A percentile compares a stretch with the other conserved stretches of the same genome.
Evolutionary conservation across 495 filamentous ascomycete genomes (phyloP).

Genomic region (Chaetomium fimeti): DNA sequence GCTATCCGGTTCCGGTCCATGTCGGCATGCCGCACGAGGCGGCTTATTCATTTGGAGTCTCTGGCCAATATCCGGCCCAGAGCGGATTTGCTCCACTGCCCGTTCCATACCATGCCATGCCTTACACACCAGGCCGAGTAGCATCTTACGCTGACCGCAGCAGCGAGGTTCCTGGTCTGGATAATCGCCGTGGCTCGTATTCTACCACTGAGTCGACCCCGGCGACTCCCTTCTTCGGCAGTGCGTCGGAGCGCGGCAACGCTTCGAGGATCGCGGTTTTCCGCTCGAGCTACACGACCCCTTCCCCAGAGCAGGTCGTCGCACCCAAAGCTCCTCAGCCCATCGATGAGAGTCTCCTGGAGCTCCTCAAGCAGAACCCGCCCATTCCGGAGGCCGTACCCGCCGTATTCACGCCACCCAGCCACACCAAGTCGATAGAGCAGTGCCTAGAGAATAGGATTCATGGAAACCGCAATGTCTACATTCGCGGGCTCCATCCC

Average conservation of each 20-base stretch:
- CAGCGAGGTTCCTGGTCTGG: slow-evolving; percentile 56
- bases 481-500: slow-evolving; percentile 91
- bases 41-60: slow-evolving; percentile 31
- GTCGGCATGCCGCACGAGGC: slow-evolving; percentile 35
- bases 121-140: slow-evolving; percentile 51
- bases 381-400: slow-evolving; percentile 86
- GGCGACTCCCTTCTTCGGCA: slow-evolving; percentile 58
- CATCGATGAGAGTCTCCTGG: slow-evolving; percentile 64
- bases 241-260: slow-evolving; percentile 52
- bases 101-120: slow-evolving; percentile 40
- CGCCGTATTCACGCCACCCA: slow-evolving; percentile 71
- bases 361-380: slow-evolving; percentile 70
- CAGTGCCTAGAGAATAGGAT: slow-evolving; percentile 88
- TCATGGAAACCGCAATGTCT: slow-evolving; percentile 86
- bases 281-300: slow-evolving; percentile 60
- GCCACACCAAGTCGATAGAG: slow-evolving; percentile 76
- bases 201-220: slow-evolving; percentile 70
- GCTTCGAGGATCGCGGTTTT: slow-evolving; percentile 54
- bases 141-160: slow-evolving; percentile 42
- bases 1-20: slow-evolving; percentile 35
- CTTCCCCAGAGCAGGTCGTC: slow-evolving; percentile 61
- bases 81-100: slow-evolving; percentile 35
- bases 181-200: slow-evolving; percentile 62
- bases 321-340: slow-evolving; percentile 49
- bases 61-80: slow-evolving; percentile 40